These are phyloP conservation scores for Macrophomina phaseolina DNA, from an alignment of 2,329 filamentous ascomycete species.

Conservation along the genomic window DNA sequence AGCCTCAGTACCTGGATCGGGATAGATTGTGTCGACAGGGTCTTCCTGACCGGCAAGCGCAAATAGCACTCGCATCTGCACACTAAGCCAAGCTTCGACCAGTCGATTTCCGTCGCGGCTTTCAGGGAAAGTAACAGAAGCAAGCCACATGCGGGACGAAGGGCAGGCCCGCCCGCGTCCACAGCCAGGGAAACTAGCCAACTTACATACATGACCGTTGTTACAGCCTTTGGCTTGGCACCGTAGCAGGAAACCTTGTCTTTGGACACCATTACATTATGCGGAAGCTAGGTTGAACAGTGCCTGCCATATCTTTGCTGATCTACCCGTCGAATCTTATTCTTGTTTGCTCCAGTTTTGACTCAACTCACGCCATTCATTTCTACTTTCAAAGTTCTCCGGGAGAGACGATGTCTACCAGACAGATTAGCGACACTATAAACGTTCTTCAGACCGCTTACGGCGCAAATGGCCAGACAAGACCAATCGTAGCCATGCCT, in stretches of 20 bases:
- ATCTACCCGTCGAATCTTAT: constrained; percentile 5
- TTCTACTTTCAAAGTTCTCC: not conserved
- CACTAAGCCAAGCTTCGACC: not conserved
- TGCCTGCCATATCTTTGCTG: constrained; percentile 7
- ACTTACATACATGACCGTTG: constrained; percentile 6
- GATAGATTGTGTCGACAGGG: not conserved
- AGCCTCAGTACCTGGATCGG: not conserved
- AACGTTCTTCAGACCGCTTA: constrained; percentile 4
- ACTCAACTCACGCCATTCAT: constrained; percentile 7
- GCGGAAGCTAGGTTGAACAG: not conserved
- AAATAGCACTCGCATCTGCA: not conserved
- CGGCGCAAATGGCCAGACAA: constrained; percentile 1
- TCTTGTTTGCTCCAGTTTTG: not conserved
- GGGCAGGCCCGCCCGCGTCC: constrained; percentile 4
- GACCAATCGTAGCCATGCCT: constrained; percentile 10
- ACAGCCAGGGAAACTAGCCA: constrained; percentile 1
- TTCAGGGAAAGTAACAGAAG: not conserved
- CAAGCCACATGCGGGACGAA: constrained; percentile 5
- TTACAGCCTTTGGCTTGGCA: constrained; percentile 17
- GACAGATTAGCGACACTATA: not conserved
- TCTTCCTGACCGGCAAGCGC: not conserved
- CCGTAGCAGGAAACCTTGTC: constrained; percentile 15
- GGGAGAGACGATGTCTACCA: constrained; percentile 5
- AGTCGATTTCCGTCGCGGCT: not conserved
- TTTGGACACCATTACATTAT: constrained; percentile 2